These are phyloP conservation scores for Pseudodiploospora longispora DNA, from an alignment of 2,329 filamentous ascomycete genomes.

Conservation along the genomic window DNA sequence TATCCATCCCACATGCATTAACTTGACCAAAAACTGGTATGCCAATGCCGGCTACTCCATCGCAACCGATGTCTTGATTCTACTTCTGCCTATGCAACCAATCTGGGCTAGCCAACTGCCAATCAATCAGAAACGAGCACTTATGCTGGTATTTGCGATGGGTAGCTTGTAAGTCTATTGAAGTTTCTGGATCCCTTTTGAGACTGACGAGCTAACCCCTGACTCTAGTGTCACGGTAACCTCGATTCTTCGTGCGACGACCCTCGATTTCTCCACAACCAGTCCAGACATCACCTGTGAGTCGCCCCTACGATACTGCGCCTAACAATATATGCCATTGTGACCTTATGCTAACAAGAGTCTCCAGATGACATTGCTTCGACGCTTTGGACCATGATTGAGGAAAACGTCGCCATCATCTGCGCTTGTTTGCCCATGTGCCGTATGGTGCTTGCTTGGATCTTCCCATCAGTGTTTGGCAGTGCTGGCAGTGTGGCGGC, in stretches of 20 bases:
- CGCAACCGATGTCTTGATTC: slow-evolving; percentile 36
- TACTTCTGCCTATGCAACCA: slow-evolving; percentile 38
- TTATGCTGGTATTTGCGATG: slow-evolving; percentile 34
- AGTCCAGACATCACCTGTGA: slow-evolving; percentile 29
- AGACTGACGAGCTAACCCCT: neutral
- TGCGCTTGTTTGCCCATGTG: slow-evolving; percentile 33
- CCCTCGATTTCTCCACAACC: slow-evolving; percentile 29
- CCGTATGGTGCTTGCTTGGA: slow-evolving; percentile 27
- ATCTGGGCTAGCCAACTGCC: slow-evolving; percentile 37
- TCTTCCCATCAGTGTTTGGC: slow-evolving; percentile 27
- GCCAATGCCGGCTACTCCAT: slow-evolving; percentile 41
- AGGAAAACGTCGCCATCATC: slow-evolving; percentile 31
- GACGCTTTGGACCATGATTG: slow-evolving; percentile 31
- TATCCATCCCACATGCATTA: slow-evolving; percentile 35
- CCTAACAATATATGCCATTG: too few relatives aligned
- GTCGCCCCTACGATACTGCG: slow-evolving; percentile 2
- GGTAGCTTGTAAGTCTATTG: slow-evolving; percentile 30
- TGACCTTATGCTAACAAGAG: neutral
- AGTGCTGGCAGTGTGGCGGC: slow-evolving; percentile 7
- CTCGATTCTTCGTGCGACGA: slow-evolving; percentile 33
- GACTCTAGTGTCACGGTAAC: slow-evolving; percentile 28
- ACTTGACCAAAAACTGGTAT: slow-evolving; percentile 39
- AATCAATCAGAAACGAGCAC: slow-evolving; percentile 28
- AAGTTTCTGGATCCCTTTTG: neutral
- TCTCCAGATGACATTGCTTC: slow-evolving; percentile 25